Evolutionary conservation across 1,139 yeast genomes (phyloP), one percentile per base, ranked within the genome.

Genomic region (Pichia norvegensis): DNA sequence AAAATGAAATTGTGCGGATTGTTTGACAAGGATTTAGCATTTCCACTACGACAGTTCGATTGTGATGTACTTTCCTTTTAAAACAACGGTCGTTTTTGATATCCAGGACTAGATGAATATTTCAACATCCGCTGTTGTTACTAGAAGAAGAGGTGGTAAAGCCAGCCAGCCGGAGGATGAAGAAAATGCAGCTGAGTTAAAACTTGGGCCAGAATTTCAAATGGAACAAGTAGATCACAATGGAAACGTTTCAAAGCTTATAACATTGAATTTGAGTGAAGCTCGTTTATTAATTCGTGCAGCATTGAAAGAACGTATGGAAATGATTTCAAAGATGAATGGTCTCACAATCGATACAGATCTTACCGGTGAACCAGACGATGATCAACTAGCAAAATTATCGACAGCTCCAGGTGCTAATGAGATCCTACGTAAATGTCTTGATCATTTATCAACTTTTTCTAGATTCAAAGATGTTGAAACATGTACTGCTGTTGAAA

Each of bases 401-500:
- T 85, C 85, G 45, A 78, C 84, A 50, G 85, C 84, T 6, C 73
- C 71, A 3, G 72, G 70, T 33, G 73, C 73, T 9, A 74, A 66
- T 73, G 90, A 63, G 63, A 94, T 92, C 46, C 73, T 92, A 67
- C 88, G 92, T 63, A 92, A 92, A 64, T 87, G 98, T 1, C 77
- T 92, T 64, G 94, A 88, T 62, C 88, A 87, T 62, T 71, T 94
- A 52, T 76, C 94, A 4, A 79, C 78, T 42, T 92, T 92, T 68
- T 82, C 97, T 9, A 73, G 97, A 55, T 92, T 90, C 66, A 82
- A 87, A 66, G 95, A 88, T 63, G 84, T 88, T 43, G 92, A 90
- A 52, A 86, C 97, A 0, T 92, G 95, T 33, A 83, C 86, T 52
- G 95, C 97, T 0, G 97, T 88, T 31, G 97, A 90, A 61, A 85